Evolutionary conservation across 75 land plant species (phyloP), one percentile per base, ranked within the genome.

Genomic region (Picea glauca): DNA sequence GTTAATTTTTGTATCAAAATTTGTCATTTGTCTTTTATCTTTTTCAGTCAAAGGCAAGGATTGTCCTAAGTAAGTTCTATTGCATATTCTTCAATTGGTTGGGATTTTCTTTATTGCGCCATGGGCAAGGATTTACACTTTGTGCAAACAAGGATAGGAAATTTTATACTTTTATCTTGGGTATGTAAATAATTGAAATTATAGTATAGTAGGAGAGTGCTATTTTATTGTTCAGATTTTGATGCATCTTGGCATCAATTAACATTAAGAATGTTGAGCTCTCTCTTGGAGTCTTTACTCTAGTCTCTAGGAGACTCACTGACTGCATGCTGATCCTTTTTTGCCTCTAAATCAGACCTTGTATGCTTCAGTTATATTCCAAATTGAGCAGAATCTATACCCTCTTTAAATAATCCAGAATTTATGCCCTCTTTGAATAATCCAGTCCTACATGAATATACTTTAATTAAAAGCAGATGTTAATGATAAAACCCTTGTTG

Each of bases 1-100:
- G 46, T 78, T 81, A 54, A 32, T 40, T 72, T 70, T 33, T 77
- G 58, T 3, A 62, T 60, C 73, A 76, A 72, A 63, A 23, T 15
- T n/a, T n/a, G 65, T 63, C 26, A 7, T 63, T 18, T 63, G 17
- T 23, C n/a, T 62, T 62, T 7, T 8, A n/a, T 62, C 5, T 21
- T 74, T 20, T 74, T 74, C 21, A 3, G 38, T 38, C 43, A 4
- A 33, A 33, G 33, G n/a, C n/a, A 33, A 33, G n/a, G 70, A 33
- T 15, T 66, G 35, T 6, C 20, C 32, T 30, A 15, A 15, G 35
- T 66, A 32, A 32, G 4, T 4, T 66, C 1, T 15, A 66, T 5
- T 66, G 18, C 32, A 26, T 66, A 33, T 66, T 38, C 8, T 15
- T 66, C 35, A 15, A 17, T 8, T 40, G 43, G 43, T 4, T 40